These are phyloP conservation scores for Boletus calvinii DNA, from an alignment of 1,284 basidiomycete genomes.

Conservation along the genomic window DNA sequence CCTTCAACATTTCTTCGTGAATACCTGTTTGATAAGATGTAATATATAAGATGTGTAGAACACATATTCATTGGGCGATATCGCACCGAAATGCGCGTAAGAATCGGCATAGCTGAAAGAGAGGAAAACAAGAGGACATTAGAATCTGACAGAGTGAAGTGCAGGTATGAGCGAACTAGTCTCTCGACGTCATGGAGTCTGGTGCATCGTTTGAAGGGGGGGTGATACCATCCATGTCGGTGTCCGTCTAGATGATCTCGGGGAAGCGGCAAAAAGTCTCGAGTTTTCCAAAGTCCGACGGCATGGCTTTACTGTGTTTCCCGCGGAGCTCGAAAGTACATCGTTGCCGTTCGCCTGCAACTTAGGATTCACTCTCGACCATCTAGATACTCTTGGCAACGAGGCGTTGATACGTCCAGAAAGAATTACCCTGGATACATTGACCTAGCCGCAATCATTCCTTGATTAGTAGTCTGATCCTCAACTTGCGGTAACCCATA, in stretches of 20 bases:
- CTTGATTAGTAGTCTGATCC: too few species aligned
- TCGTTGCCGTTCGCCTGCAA: too few species aligned
- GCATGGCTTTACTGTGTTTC: not conserved
- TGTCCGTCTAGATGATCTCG: constrained; percentile 23
- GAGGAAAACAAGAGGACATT: constrained; percentile 33
- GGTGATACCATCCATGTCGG: constrained; percentile 46
- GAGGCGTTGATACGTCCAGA: too few species aligned
- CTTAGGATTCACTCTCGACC: too few species aligned
- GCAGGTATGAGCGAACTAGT: constrained; percentile 65
- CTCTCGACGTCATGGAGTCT: constrained; percentile 69
- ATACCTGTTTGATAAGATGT: constrained; percentile 58
- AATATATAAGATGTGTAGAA: constrained; percentile 6
- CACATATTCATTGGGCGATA: not conserved
- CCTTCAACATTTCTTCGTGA: constrained; percentile 99
- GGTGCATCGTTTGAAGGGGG: constrained; percentile 39
- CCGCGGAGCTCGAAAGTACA: constrained; percentile 2
- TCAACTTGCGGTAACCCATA: too few species aligned
- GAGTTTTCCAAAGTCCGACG: not conserved
- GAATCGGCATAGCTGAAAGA: constrained; percentile 78
- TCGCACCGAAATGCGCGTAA: constrained; percentile 90
- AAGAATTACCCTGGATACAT: too few species aligned
- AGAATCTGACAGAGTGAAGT: constrained; percentile 28
- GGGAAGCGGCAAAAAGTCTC: constrained; percentile 2
- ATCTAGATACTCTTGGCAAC: too few species aligned
- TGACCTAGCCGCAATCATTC: too few species aligned